A percentile compares a stretch with the other conserved stretches of the same genome.
These are phyloP conservation scores for Chlorokybus atmophyticus DNA, from an alignment of 139 green algal genomes.

Conservation along the genomic window DNA sequence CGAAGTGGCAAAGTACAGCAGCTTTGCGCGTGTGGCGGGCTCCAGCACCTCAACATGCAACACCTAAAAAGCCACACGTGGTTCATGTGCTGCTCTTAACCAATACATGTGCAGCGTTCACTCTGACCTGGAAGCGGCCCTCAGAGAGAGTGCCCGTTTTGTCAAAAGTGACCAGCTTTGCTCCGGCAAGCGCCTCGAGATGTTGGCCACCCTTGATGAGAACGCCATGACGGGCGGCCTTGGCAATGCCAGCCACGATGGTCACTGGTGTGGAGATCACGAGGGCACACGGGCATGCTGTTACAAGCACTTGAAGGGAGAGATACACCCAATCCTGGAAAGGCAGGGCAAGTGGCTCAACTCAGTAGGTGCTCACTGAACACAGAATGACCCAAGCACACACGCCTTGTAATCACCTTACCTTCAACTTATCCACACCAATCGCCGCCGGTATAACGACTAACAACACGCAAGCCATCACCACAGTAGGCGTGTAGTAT, in stretches of 20 bases:
- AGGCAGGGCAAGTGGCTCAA: no score
- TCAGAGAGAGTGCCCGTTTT: constrained; percentile 72
- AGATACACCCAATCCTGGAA: constrained; percentile 45
- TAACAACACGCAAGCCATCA: constrained; percentile 42
- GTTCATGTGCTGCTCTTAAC: no score
- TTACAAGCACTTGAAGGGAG: constrained; percentile 60
- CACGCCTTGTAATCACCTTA: constrained; percentile 11
- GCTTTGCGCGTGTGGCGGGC: no score
- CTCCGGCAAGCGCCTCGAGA: constrained; percentile 51
- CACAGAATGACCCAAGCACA: no score
- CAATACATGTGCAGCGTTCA: no score
- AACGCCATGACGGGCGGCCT: constrained; percentile 41
- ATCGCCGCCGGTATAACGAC: constrained; percentile 35
- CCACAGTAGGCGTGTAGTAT: constrained; percentile 56
- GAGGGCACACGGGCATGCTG: constrained; percentile 68
- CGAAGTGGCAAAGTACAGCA: neutral
- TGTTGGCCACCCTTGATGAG: constrained; percentile 55
- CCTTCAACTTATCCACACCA: no score
- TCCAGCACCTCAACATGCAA: no score
- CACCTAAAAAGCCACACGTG: no score
- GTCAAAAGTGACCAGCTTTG: constrained; percentile 48
- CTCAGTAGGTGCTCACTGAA: no score
- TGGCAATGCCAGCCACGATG: constrained; percentile 40
- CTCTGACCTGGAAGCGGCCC: constrained; percentile 40
- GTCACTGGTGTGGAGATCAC: constrained; percentile 66